A percentile compares a stretch with the other conserved stretches of the same genome.
Evolutionary conservation across 305 asterid genomes (phyloP).

Genomic region (Fraxinus dipetala): DNA sequence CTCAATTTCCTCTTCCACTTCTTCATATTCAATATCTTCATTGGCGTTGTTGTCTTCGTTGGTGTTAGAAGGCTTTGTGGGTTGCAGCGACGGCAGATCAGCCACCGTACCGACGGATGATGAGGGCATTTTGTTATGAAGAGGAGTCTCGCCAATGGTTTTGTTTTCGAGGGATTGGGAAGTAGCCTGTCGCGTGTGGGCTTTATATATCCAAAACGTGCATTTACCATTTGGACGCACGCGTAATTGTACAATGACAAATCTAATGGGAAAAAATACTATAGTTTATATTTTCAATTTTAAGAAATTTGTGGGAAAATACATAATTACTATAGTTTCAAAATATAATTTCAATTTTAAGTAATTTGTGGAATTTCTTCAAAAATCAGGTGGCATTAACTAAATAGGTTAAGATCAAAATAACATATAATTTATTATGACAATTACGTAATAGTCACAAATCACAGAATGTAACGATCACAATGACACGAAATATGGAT

Average conservation of each 20-base stretch:
- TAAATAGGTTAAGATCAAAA: not conserved
- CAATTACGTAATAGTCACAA: too few species aligned
- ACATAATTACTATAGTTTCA: not conserved
- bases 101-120: conserved; percentile 23
- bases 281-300: too few species aligned
- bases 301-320: not conserved
- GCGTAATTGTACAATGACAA: not conserved
- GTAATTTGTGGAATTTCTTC: not conserved
- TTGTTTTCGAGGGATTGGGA: not conserved
- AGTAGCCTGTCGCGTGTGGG: not conserved
- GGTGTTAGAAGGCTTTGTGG: conserved; percentile 16
- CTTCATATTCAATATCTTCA: conserved; percentile 43
- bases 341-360: not conserved
- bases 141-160: not conserved
- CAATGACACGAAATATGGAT: not conserved
- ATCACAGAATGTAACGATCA: not conserved
- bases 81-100: conserved; percentile 18
- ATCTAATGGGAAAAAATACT: too few species aligned
- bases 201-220: not conserved
- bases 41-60: conserved; percentile 26
- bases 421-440: not conserved
- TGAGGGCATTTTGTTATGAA: not conserved
- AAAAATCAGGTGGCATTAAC: not conserved
- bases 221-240: not conserved
- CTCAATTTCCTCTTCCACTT: conserved; percentile 48